Conservation (phyloP, 1,139 yeast genomes). For the Debaryomycetaceae sp. region DNA sequence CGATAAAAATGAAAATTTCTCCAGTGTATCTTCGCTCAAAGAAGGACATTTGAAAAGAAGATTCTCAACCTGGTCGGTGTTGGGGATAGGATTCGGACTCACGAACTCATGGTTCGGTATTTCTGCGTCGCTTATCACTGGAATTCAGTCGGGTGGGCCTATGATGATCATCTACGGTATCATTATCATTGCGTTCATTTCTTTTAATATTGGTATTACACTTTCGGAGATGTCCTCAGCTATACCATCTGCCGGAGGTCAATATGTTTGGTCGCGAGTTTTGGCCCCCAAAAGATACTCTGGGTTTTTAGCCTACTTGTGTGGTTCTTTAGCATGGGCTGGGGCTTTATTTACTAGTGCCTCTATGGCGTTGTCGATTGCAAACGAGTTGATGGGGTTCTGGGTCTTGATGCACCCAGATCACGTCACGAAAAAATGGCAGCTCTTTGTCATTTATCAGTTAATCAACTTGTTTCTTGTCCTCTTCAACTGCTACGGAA, state of each 20-base stretch:
- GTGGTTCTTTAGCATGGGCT: conserved; percentile 58
- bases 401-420: conserved; percentile 46
- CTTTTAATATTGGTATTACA: conserved; percentile 38
- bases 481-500: conserved; percentile 37
- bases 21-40: conserved; percentile 1
- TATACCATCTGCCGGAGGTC: conserved; percentile 59
- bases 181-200: conserved; percentile 52
- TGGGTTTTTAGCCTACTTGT: conserved; percentile 47
- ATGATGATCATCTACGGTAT: conserved; percentile 66
- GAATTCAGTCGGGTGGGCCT: conserved; percentile 68
- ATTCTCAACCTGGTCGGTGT: conserved; percentile 51
- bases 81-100: conserved; percentile 67
- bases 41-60: conserved; percentile 43
- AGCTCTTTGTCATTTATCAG: conserved; percentile 50
- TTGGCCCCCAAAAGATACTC: conserved; percentile 50
- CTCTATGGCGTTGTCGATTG: conserved; percentile 50
- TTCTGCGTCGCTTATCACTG: conserved; percentile 60
- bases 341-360: conserved; percentile 58
- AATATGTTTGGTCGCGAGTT: conserved; percentile 57
- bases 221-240: conserved; percentile 51
- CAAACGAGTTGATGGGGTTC: conserved; percentile 48
- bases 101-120: conserved; percentile 73
- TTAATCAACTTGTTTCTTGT: conserved; percentile 30
- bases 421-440: conserved; percentile 46
- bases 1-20: conserved; percentile 1